These are phyloP conservation scores for Phytophthora palmivora DNA, from an alignment of 352 stramenopile species.

Conservation along the genomic window DNA sequence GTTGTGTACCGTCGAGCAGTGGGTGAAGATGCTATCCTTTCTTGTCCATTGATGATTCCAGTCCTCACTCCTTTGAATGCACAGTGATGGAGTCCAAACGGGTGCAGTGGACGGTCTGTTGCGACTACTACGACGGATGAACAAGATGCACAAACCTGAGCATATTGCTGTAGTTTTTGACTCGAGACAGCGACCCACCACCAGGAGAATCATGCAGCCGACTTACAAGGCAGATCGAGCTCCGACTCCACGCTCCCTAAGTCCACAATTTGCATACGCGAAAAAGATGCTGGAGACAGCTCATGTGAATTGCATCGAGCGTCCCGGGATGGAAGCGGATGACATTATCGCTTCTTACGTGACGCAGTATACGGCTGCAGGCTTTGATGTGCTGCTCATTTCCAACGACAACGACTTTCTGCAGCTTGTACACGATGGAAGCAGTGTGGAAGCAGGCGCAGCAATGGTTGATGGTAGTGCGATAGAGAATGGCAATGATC, in stretches of 20 bases:
- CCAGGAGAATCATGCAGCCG: constrained; percentile 53
- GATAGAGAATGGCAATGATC: not conserved
- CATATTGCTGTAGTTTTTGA: constrained; percentile 75
- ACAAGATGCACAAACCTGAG: constrained; percentile 51
- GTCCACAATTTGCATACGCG: constrained; percentile 52
- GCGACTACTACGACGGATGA: constrained; percentile 49
- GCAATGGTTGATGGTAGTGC: not conserved
- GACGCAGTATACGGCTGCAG: constrained; percentile 41
- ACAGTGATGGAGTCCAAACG: constrained; percentile 45
- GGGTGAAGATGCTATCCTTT: constrained; percentile 9
- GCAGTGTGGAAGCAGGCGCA: not conserved
- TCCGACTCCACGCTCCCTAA: constrained; percentile 47
- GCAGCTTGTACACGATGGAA: constrained; percentile 52
- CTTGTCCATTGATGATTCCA: not conserved
- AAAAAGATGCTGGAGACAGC: constrained; percentile 33
- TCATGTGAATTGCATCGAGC: constrained; percentile 59
- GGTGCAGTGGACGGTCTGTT: constrained; percentile 58
- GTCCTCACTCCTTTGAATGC: not conserved
- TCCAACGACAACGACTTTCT: constrained; percentile 82
- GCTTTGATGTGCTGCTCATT: constrained; percentile 66
- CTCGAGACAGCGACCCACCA: constrained; percentile 51
- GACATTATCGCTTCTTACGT: constrained; percentile 76
- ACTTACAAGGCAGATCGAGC: constrained; percentile 57
- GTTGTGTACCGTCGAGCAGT: constrained; percentile 44
- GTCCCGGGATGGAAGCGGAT: constrained; percentile 63